Evolutionary conservation across 2,329 filamentous ascomycete genomes (phyloP).

Genomic region (Neopestalotiopsis sp.): DNA sequence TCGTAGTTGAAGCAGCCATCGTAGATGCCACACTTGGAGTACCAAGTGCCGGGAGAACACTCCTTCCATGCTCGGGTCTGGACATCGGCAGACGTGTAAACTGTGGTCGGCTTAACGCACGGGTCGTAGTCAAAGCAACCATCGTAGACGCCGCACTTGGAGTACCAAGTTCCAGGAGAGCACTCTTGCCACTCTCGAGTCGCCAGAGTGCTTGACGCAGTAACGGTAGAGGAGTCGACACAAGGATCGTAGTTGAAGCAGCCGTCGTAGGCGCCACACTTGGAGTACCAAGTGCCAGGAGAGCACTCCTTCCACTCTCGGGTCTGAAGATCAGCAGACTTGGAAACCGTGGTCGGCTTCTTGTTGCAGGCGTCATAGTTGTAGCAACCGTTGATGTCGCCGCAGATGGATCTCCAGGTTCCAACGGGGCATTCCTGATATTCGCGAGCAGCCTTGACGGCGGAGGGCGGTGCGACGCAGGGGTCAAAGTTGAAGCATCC

Average conservation of each 20-base stretch:
- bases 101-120: not conserved
- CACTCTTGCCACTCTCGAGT: not conserved
- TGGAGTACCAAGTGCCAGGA: not conserved
- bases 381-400: not conserved
- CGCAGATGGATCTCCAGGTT: not conserved
- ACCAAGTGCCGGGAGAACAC: too few relatives aligned
- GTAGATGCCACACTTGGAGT: too few relatives aligned
- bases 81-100: too few relatives aligned
- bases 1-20: too few relatives aligned
- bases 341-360: not conserved
- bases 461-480: not conserved
- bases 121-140: not conserved
- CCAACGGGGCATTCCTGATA: not conserved
- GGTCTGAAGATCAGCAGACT: not conserved
- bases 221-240: not conserved
- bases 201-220: not conserved
- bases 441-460: not conserved
- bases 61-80: too few relatives aligned
- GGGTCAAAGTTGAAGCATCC: not conserved
- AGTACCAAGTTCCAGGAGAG: not conserved
- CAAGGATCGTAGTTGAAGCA: constrained; percentile 1
- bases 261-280: not conserved
- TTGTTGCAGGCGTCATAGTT: not conserved
- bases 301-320: not conserved
- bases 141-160: not conserved